A percentile compares a stretch with the other conserved stretches of the same genome.
These are phyloP conservation scores for Asterella californica DNA, from an alignment of 225 moss, liverwort and hornwort species.

Conservation along the genomic window DNA sequence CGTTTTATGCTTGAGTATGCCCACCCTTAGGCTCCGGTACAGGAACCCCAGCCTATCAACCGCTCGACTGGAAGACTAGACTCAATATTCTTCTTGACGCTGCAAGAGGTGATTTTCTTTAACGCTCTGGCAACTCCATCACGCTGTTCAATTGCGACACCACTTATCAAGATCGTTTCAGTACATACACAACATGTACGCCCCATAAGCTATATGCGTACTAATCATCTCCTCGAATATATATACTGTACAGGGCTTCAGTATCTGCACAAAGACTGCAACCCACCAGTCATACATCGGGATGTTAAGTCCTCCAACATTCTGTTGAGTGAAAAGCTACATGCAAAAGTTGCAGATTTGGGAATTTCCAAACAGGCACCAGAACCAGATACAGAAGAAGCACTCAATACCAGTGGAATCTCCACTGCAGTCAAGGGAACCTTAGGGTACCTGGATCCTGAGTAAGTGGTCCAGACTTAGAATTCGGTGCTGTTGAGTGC, in stretches of 20 bases:
- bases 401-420: conserved; percentile 2
- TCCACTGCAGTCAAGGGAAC: conserved; percentile 31
- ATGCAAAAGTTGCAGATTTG: conserved; percentile 35
- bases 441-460: conserved; percentile 34
- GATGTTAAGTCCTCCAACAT: conserved; percentile 44
- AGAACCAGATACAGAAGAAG: neutral
- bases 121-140: neutral
- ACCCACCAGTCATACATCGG: conserved; percentile 34
- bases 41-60: neutral
- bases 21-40: neutral
- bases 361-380: conserved; percentile 29
- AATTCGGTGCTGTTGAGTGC: neutral
- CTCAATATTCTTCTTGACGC: conserved; percentile 62
- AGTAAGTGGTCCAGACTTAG: conserved; percentile 11
- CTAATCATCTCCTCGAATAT: neutral
- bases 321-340: conserved; percentile 19
- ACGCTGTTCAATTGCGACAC: neutral
- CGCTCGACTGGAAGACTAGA: conserved; percentile 56
- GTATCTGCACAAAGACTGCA: conserved; percentile 31
- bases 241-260: conserved; percentile 10
- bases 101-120: conserved; percentile 49
- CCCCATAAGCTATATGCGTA: neutral
- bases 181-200: neutral
- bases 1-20: too few relatives aligned
- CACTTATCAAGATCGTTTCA: neutral